A percentile compares a stretch with the other conserved stretches of the same genome.
These are phyloP conservation scores for Rhytidhysteron rufulum DNA, from an alignment of 2,329 filamentous ascomycete species.

Conservation along the genomic window DNA sequence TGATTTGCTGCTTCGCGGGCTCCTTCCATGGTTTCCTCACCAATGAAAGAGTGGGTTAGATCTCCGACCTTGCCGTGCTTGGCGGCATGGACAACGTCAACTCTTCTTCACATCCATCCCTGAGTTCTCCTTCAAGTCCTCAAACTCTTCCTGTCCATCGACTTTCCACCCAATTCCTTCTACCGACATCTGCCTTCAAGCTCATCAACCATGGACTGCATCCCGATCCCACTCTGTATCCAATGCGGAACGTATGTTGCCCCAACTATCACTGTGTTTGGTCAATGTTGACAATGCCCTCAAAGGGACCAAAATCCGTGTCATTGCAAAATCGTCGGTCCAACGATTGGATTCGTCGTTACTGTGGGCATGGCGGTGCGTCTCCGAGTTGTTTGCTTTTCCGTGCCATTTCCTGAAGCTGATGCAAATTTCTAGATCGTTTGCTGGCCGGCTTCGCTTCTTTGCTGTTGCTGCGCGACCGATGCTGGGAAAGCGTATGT, in stretches of 20 bases:
- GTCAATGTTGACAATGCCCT: too few relatives aligned
- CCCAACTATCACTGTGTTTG: background rate
- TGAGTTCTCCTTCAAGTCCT: background rate
- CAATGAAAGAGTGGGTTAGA: too few relatives aligned
- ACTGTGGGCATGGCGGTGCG: constrained; percentile 50
- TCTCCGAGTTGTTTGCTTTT: too few relatives aligned
- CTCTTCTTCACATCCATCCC: background rate
- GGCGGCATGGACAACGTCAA: background rate
- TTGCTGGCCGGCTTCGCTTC: constrained; percentile 53
- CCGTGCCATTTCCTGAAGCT: constrained; percentile 7
- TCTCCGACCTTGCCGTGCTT: too few relatives aligned
- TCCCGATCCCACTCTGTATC: constrained; percentile 52
- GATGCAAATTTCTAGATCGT: constrained; percentile 38
- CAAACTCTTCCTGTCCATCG: background rate
- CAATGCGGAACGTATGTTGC: constrained; percentile 46
- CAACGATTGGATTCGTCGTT: constrained; percentile 50
- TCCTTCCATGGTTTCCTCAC: too few relatives aligned
- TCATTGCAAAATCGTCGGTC: constrained; percentile 54
- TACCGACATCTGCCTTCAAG: background rate
- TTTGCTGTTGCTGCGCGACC: constrained; percentile 56
- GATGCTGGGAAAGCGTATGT: constrained; percentile 52
- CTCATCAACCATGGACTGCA: constrained; percentile 32
- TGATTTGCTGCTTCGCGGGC: too few relatives aligned
- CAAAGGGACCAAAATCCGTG: constrained; percentile 55
- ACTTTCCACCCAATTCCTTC: background rate